These are phyloP conservation scores for Amanita polypyramis DNA, from an alignment of 768 basidiomycete species.

Conservation along the genomic window DNA sequence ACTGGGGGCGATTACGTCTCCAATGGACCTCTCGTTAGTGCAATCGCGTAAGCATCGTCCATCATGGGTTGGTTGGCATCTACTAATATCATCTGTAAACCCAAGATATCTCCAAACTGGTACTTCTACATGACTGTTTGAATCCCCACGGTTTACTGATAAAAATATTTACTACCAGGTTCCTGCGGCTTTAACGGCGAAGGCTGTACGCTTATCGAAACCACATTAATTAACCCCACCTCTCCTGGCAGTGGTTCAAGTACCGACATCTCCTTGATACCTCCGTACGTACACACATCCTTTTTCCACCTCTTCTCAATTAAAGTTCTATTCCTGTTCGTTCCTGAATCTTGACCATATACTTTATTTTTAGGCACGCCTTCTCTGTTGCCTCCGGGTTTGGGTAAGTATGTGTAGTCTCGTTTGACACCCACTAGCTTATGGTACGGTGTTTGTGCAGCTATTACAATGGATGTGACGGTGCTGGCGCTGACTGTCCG, in stretches of 20 bases:
- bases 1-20: no score
- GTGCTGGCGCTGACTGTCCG: slow-evolving; percentile 19
- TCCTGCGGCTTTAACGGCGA: slow-evolving; percentile 25
- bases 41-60: no score
- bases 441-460: slow-evolving; percentile 2
- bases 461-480: slow-evolving; percentile 21
- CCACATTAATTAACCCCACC: slow-evolving; percentile 23
- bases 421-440: not conserved
- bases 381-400: slow-evolving; percentile 26
- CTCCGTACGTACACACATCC: slow-evolving; percentile 21
- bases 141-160: no score
- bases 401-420: slow-evolving; percentile 11
- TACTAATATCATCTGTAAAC: no score
- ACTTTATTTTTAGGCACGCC: slow-evolving; percentile 13
- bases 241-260: slow-evolving; percentile 23
- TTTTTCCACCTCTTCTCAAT: no score
- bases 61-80: no score
- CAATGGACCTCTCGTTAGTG: no score
- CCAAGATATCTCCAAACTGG: no score
- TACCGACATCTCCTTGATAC: slow-evolving; percentile 23
- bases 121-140: no score
- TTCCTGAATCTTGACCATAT: not conserved
- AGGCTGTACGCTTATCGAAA: slow-evolving; percentile 23
- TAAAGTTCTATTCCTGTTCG: no score
- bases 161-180: no score